These are phyloP conservation scores for Tubosaeta brunneosetosa DNA, from an alignment of 768 basidiomycete species.

Conservation along the genomic window DNA sequence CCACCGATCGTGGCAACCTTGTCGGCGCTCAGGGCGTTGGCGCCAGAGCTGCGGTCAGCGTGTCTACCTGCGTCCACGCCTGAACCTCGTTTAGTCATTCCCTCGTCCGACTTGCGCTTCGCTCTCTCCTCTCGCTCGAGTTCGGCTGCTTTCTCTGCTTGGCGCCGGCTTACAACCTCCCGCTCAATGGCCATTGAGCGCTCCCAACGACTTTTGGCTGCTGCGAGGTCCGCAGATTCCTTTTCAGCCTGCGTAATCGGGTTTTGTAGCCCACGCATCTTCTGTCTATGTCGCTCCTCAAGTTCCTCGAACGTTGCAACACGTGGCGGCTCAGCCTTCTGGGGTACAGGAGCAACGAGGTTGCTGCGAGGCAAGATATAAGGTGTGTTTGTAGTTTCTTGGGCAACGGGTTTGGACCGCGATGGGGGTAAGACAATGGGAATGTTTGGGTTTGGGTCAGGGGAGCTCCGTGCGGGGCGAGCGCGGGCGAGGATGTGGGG, in stretches of 20 bases:
- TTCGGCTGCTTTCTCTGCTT: conserved; percentile 60
- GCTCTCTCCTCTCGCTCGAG: conserved; percentile 47
- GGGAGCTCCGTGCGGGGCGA: conserved; percentile 14
- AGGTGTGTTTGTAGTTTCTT: conserved; percentile 36
- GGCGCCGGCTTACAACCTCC: conserved; percentile 65
- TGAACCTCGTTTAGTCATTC: conserved; percentile 34
- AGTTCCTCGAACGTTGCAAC: conserved; percentile 85
- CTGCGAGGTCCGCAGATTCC: conserved; percentile 68
- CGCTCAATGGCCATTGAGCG: conserved; percentile 68
- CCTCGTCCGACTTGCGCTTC: conserved; percentile 43
- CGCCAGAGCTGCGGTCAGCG: conserved; percentile 34
- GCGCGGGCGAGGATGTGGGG: conserved; percentile 24
- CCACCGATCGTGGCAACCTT: conserved; percentile 44
- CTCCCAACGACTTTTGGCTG: conserved; percentile 83
- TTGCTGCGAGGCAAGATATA: conserved; percentile 45
- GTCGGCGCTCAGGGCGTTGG: conserved; percentile 48
- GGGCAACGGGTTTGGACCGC: conserved; percentile 30
- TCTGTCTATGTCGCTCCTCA: conserved; percentile 78
- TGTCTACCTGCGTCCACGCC: conserved; percentile 30
- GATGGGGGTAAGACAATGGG: conserved; percentile 30
- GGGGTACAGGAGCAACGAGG: conserved; percentile 40
- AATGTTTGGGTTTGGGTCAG: conserved; percentile 24
- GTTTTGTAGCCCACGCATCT: conserved; percentile 75
- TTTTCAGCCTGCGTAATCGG: conserved; percentile 79
- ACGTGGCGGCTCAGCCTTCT: conserved; percentile 45